These are phyloP conservation scores for Neurospora crassa DNA, from an alignment of 2,329 filamentous ascomycete genomes.

Conservation along the genomic window DNA sequence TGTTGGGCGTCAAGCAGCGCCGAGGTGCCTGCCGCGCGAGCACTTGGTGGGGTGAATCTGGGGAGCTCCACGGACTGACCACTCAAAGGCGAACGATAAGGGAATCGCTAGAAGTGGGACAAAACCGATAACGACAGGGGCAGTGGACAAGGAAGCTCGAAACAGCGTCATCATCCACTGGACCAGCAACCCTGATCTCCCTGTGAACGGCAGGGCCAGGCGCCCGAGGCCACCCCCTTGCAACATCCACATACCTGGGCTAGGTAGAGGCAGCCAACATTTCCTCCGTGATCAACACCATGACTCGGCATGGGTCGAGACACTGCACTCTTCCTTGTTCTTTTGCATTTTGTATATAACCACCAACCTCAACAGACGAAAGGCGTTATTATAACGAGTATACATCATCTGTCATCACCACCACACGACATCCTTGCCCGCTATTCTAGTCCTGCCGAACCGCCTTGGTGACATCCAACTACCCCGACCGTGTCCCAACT, in stretches of 20 bases:
- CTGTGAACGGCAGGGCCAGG: neutral
- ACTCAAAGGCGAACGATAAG: neutral
- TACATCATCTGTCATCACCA: neutral
- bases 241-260: neutral
- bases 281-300: neutral
- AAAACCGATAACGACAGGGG: neutral
- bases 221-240: neutral
- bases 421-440: neutral
- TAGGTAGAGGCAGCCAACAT: neutral
- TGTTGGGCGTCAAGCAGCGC: neutral
- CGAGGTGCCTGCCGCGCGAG: neutral
- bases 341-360: neutral
- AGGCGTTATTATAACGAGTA: neutral
- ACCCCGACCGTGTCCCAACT: neutral
- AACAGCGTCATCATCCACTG: neutral
- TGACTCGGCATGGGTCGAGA: neutral
- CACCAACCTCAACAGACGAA: neutral
- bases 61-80: neutral
- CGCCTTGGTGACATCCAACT: neutral
- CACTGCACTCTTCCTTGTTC: neutral
- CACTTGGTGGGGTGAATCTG: neutral
- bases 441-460: neutral
- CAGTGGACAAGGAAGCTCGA: neutral
- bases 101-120: neutral
- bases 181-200: neutral